phyloP scores from a whole-genome alignment of 148 eudicot genomes.

The Rhododendron ferrugineum region DNA sequence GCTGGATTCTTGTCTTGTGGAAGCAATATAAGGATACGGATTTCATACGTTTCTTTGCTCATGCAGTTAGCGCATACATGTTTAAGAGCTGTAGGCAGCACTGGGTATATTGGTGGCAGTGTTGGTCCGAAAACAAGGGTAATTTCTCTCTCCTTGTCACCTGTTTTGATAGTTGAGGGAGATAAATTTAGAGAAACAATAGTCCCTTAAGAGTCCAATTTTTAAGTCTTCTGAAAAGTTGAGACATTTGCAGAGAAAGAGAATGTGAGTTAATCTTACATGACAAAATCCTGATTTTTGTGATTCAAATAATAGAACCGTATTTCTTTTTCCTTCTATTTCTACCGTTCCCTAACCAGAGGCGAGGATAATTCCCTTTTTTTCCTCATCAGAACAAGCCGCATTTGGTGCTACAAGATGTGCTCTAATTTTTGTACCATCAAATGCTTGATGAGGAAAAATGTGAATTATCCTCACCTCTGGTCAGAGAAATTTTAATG shows the following conservation, averaged over 20 bases:
- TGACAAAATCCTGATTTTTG: not conserved
- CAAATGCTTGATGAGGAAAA: too few relatives aligned
- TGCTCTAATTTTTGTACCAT: too few relatives aligned
- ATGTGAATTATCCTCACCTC: too few relatives aligned
- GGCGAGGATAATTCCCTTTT: not conserved
- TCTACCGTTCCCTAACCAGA: not conserved
- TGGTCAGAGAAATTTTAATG: too few relatives aligned
- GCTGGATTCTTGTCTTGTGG: too few relatives aligned
- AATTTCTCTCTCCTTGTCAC: not conserved
- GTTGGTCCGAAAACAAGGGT: not conserved
- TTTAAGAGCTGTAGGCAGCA: too few relatives aligned
- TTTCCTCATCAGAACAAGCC: not conserved
- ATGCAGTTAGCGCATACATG: too few relatives aligned
- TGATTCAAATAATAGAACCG: not conserved
- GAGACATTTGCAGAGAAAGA: not conserved
- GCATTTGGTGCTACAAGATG: too few relatives aligned
- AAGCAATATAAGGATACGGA: too few relatives aligned
- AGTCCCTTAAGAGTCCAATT: not conserved
- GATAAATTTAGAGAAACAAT: not conserved
- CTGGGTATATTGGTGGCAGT: not conserved
- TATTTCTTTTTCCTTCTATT: not conserved
- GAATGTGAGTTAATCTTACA: not conserved
- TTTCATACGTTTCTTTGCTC: too few relatives aligned
- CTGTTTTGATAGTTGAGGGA: too few relatives aligned
- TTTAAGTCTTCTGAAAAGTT: not conserved